Percentiles rank a stretch among this genome's conserved stretches.
Evolutionary conservation across 1,284 basidiomycete genomes (phyloP).

Genomic region (Rhodotorula sp.): DNA sequence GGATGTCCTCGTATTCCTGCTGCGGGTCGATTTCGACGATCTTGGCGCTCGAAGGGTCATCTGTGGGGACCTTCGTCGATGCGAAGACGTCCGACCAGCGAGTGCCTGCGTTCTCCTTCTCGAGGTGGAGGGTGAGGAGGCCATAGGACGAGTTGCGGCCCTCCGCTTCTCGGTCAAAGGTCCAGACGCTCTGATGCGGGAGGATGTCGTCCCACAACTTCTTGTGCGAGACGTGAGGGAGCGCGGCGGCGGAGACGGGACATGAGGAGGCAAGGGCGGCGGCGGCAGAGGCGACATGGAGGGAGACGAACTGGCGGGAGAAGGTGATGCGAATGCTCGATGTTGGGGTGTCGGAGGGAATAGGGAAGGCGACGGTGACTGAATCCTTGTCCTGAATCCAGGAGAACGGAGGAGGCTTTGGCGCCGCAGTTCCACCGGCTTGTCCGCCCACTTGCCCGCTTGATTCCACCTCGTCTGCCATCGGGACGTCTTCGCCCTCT

Average conservation of each 20-base stretch:
- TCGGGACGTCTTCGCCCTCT: not conserved
- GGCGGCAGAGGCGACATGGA: slow-evolving; percentile 54
- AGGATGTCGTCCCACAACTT: slow-evolving; percentile 73
- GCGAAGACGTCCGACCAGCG: slow-evolving; percentile 83
- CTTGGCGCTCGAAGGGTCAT: not conserved
- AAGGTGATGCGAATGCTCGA: slow-evolving; percentile 67
- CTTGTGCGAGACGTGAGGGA: slow-evolving; percentile 64
- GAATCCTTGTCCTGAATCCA: slow-evolving; percentile 86
- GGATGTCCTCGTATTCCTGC: slow-evolving; percentile 60
- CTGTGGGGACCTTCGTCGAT: slow-evolving; percentile 50
- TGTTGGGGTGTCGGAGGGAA: slow-evolving; percentile 67
- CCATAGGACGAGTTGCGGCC: slow-evolving; percentile 55
- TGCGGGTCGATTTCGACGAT: slow-evolving; percentile 33
- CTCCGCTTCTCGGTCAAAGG: slow-evolving; percentile 73
- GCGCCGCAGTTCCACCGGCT: slow-evolving; percentile 39
- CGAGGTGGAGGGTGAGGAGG: slow-evolving; percentile 74
- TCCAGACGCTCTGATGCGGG: slow-evolving; percentile 75
- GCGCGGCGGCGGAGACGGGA: slow-evolving; percentile 27
- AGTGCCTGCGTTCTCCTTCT: slow-evolving; percentile 74
- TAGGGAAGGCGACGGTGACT: slow-evolving; percentile 74
- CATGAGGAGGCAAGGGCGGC: slow-evolving; percentile 26
- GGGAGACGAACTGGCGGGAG: slow-evolving; percentile 61
- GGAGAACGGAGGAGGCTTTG: slow-evolving; percentile 65
- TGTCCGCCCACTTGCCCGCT: not conserved
- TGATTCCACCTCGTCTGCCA: not conserved